Conservation (phyloP, 2,329 filamentous ascomycete genomes). For the Cladosporium sp. region DNA sequence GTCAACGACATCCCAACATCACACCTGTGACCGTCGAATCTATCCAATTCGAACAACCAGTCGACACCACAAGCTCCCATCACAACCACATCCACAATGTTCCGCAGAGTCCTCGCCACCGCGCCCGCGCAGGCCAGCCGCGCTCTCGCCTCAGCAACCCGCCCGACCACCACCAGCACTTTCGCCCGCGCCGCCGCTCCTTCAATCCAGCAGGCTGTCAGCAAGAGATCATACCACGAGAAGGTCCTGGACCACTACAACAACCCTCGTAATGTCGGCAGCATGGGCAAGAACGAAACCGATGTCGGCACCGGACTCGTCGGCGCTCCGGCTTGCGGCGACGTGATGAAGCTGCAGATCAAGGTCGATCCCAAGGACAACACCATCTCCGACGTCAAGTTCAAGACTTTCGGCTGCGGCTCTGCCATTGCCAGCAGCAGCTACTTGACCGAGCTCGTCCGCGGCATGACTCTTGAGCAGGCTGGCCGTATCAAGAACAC, state of each 20-base stretch:
- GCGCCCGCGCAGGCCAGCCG: slow-evolving; percentile 51
- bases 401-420: slow-evolving; percentile 96
- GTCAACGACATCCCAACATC: not conserved
- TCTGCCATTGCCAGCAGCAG: slow-evolving; percentile 91
- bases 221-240: slow-evolving; percentile 58
- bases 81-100: slow-evolving; percentile 42
- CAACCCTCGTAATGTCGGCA: slow-evolving; percentile 72
- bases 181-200: slow-evolving; percentile 39
- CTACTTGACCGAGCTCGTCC: slow-evolving; percentile 90
- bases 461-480: slow-evolving; percentile 94
- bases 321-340: slow-evolving; percentile 82
- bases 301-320: slow-evolving; percentile 91
- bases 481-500: slow-evolving; percentile 91
- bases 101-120: slow-evolving; percentile 53
- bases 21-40: slow-evolving; percentile 2
- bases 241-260: slow-evolving; percentile 80
- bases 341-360: slow-evolving; percentile 93
- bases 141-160: slow-evolving; percentile 45
- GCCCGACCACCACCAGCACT: slow-evolving; percentile 44
- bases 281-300: slow-evolving; percentile 70
- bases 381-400: slow-evolving; percentile 90
- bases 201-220: slow-evolving; percentile 32
- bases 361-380: slow-evolving; percentile 83
- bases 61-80: not conserved
- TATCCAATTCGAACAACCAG: not conserved